Conservation (phyloP, 1,139 yeast species). For the Pneumocystis sp. region DNA sequence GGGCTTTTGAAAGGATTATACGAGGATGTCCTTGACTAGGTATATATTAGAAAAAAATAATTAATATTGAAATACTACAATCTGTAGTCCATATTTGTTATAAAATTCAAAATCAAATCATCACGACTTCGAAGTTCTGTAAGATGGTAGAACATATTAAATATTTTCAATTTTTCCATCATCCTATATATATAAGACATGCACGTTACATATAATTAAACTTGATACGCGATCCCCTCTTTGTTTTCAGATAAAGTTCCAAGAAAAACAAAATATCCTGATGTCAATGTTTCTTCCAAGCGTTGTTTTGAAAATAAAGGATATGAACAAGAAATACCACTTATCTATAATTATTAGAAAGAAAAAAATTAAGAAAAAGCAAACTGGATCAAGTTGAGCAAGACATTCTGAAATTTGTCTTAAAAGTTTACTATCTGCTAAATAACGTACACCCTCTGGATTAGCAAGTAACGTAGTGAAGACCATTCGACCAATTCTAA, state of each 20-base stretch:
- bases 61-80: conserved; percentile 14
- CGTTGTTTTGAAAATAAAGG: conserved; percentile 54
- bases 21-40: conserved; percentile 47
- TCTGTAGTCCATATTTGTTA: conserved; percentile 47
- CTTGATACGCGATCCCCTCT: conserved; percentile 38
- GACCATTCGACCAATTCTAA: conserved; percentile 59
- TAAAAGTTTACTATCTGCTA: conserved; percentile 58
- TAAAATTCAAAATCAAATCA: conserved; percentile 41
- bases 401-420: conserved; percentile 80
- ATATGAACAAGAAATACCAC: conserved; percentile 58
- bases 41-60: not conserved
- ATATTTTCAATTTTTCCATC: conserved; percentile 69
- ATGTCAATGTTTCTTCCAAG: conserved; percentile 48
- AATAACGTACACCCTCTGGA: conserved; percentile 49
- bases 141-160: conserved; percentile 63
- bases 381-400: conserved; percentile 61
- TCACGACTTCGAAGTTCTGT: conserved; percentile 42
- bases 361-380: not conserved
- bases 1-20: conserved; percentile 47
- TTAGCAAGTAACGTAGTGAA: conserved; percentile 51
- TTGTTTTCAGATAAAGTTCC: conserved; percentile 51
- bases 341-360: conserved; percentile 21
- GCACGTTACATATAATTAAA: not conserved
- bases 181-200: conserved; percentile 20
- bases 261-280: conserved; percentile 64